Conservation (phyloP, 2,329 filamentous ascomycete species). For the Colletotrichum nymphaeae region DNA sequence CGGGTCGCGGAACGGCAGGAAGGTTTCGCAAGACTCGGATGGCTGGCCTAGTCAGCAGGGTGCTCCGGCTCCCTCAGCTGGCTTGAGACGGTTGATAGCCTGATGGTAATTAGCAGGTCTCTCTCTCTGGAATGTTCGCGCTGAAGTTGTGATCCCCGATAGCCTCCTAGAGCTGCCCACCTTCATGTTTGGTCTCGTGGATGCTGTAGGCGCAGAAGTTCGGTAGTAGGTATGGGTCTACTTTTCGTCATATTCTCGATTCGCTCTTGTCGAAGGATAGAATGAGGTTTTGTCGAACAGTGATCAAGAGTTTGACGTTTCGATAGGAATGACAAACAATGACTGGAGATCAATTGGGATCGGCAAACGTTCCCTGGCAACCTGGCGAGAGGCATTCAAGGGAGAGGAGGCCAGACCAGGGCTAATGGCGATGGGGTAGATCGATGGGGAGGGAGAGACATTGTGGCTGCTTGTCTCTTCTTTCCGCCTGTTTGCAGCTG, state of each 20-base stretch:
- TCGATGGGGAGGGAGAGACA: background rate
- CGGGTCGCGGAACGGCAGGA: slow-evolving; percentile 3
- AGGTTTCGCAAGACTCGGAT: background rate
- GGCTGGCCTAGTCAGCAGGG: background rate
- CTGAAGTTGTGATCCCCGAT: background rate
- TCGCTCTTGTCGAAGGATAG: background rate
- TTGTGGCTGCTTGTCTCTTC: slow-evolving; percentile 1
- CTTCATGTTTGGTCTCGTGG: background rate
- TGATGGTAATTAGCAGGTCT: background rate
- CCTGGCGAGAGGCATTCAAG: slow-evolving; percentile 11
- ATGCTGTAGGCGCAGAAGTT: too few species aligned
- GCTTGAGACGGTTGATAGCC: background rate
- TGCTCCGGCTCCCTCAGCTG: background rate
- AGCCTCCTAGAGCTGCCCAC: background rate
- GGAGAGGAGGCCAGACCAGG: background rate
- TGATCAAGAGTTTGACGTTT: background rate
- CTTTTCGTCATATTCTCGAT: background rate
- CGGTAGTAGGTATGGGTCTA: background rate
- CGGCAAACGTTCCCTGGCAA: background rate
- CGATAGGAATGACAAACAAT: slow-evolving; percentile 1
- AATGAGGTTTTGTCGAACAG: background rate
- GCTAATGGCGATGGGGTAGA: background rate
- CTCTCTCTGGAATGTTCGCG: background rate
- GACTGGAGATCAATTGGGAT: background rate
- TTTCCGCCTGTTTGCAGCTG: background rate